These are phyloP conservation scores for Monosporascus sp. DNA, from an alignment of 2,329 filamentous ascomycete genomes.

Conservation along the genomic window DNA sequence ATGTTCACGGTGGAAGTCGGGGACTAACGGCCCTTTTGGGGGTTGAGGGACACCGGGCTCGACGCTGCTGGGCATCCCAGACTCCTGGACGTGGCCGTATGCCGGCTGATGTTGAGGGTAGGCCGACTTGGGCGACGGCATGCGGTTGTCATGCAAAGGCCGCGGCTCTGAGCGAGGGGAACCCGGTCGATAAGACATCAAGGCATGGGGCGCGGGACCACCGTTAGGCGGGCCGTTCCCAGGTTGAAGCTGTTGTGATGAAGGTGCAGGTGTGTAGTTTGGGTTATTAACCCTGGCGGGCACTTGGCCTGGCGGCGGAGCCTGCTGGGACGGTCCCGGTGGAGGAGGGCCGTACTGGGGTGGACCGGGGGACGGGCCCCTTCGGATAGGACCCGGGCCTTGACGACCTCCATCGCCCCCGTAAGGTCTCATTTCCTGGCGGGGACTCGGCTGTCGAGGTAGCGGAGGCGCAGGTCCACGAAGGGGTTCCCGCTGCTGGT, in stretches of 20 bases:
- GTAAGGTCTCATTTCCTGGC: slow-evolving; percentile 68
- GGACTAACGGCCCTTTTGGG: slow-evolving; percentile 46
- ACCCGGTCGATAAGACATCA: slow-evolving; percentile 70
- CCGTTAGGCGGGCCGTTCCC: slow-evolving; percentile 40
- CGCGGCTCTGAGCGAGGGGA: slow-evolving; percentile 76
- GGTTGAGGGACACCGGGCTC: slow-evolving; percentile 63
- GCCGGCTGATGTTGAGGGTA: slow-evolving; percentile 70
- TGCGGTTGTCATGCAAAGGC: slow-evolving; percentile 74
- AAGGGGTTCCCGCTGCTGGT: slow-evolving; percentile 63
- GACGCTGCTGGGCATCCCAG: slow-evolving; percentile 50
- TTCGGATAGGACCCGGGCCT: slow-evolving; percentile 42
- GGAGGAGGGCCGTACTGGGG: slow-evolving; percentile 52
- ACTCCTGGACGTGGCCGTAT: slow-evolving; percentile 69
- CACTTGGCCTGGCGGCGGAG: slow-evolving; percentile 42
- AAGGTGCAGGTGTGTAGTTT: slow-evolving; percentile 31
- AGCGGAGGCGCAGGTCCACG: slow-evolving; percentile 62
- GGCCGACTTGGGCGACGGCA: slow-evolving; percentile 84
- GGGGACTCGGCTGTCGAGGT: slow-evolving; percentile 69
- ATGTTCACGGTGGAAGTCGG: slow-evolving; percentile 59
- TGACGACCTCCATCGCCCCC: slow-evolving; percentile 54
- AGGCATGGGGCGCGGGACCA: slow-evolving; percentile 38
- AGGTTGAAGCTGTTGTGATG: slow-evolving; percentile 24
- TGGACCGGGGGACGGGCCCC: slow-evolving; percentile 50
- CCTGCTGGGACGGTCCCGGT: slow-evolving; percentile 34
- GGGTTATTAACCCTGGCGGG: slow-evolving; percentile 35